Conservation (phyloP, 1,284 basidiomycete species). For the Xerocomus amazonicus region DNA sequence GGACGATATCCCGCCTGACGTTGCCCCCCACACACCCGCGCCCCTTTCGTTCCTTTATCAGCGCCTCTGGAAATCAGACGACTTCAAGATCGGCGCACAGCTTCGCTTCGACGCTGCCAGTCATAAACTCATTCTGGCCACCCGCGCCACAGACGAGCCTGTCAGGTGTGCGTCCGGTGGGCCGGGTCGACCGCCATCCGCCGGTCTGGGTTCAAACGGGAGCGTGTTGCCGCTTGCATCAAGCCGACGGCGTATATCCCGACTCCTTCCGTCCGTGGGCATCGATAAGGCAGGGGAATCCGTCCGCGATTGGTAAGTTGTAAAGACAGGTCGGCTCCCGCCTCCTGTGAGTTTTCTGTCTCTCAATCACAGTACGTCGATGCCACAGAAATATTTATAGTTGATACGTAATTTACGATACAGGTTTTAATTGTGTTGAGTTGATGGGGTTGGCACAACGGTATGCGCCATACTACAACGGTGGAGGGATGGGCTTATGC, state of each 20-base stretch:
- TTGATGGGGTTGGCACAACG: not conserved
- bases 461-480: constrained; percentile 23
- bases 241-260: constrained; percentile 7
- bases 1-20: not conserved
- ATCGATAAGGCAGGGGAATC: constrained; percentile 6
- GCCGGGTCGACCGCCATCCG: not conserved
- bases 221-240: constrained; percentile 4
- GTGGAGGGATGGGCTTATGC: not conserved
- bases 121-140: constrained; percentile 46
- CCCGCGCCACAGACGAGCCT: constrained; percentile 15
- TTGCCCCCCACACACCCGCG: constrained; percentile 6
- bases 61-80: constrained; percentile 56
- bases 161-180: not conserved
- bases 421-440: constrained; percentile 22
- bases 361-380: too few relatives aligned
- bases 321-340: too few relatives aligned
- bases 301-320: constrained; percentile 15
- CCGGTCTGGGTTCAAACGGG: too few relatives aligned
- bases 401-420: constrained; percentile 35
- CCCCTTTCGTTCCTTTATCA: constrained; percentile 40
- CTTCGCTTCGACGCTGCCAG: constrained; percentile 46
- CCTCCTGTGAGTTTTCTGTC: too few relatives aligned
- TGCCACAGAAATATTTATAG: constrained; percentile 28
- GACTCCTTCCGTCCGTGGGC: constrained; percentile 7
- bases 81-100: constrained; percentile 53